phyloP scores from a whole-genome alignment of 306 rosid species.

The Vigna nakashimae region DNA sequence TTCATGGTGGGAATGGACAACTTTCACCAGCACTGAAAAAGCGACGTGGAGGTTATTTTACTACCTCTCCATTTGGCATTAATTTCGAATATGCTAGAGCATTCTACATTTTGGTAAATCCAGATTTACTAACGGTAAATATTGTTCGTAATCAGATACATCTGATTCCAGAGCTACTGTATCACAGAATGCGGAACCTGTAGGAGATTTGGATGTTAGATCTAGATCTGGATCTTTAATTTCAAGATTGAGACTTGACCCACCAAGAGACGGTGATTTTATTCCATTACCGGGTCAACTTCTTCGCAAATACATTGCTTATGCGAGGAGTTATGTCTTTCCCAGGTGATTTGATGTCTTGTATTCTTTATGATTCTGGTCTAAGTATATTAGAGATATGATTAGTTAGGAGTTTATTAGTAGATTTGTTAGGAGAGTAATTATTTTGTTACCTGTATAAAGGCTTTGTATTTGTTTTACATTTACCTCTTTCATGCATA shows the following conservation, averaged over 20 bases:
- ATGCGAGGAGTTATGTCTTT: constrained; percentile 80
- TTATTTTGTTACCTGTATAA: no score
- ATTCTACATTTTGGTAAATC: constrained; percentile 29
- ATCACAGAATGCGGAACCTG: constrained; percentile 57
- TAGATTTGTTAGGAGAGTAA: no score
- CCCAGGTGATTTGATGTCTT: constrained; percentile 74
- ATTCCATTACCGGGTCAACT: constrained; percentile 87
- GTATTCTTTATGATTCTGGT: constrained; percentile 32
- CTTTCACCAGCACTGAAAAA: constrained; percentile 65
- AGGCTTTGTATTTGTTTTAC: no score
- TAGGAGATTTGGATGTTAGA: constrained; percentile 53
- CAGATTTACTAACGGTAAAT: constrained; percentile 32
- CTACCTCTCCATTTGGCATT: constrained; percentile 34
- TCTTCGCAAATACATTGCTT: constrained; percentile 91
- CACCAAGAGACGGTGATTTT: constrained; percentile 68
- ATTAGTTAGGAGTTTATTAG: no score
- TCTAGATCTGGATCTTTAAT: constrained; percentile 61
- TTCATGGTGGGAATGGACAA: constrained; percentile 75
- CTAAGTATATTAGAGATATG: constrained; percentile 6
- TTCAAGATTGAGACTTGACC: constrained; percentile 80
- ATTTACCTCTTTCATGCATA: no score
- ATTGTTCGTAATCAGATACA: constrained; percentile 48
- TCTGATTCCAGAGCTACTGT: constrained; percentile 55
- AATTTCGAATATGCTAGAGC: constrained; percentile 40
- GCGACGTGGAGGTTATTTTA: constrained; percentile 63